Evolutionary conservation across 108 stramenopile genomes (phyloP).

Genomic region (Cyclotella sp.): DNA sequence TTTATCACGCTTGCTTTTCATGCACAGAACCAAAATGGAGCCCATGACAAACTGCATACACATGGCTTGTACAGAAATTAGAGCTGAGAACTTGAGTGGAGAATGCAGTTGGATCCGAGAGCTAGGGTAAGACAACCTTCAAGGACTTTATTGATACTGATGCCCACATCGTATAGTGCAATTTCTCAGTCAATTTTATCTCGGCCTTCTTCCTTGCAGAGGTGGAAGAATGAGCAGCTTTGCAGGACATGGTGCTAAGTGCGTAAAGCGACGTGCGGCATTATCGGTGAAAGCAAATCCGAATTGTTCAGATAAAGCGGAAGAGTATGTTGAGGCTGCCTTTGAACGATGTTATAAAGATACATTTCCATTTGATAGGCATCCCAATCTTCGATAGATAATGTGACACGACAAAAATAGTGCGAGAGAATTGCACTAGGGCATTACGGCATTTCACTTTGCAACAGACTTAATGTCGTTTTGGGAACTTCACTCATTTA

Average conservation of each 20-base stretch:
- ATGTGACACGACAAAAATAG: background rate
- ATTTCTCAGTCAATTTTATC: background rate
- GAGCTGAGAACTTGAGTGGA: constrained; percentile 90
- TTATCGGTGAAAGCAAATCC: constrained; percentile 86
- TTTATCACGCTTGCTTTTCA: background rate
- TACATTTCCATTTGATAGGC: constrained; percentile 88
- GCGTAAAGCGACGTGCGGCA: constrained; percentile 75
- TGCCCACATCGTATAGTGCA: background rate
- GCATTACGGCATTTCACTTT: too few relatives aligned
- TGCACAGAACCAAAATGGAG: constrained; percentile 64
- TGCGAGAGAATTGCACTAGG: too few relatives aligned
- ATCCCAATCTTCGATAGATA: constrained; percentile 74
- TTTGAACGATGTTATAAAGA: constrained; percentile 86
- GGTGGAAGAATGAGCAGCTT: constrained; percentile 44
- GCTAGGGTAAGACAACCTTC: constrained; percentile 43
- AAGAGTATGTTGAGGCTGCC: constrained; percentile 85
- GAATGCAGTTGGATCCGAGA: constrained; percentile 79
- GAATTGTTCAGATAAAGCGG: constrained; percentile 80
- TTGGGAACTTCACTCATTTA: too few relatives aligned
- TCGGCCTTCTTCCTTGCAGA: constrained; percentile 14
- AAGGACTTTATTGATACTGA: constrained; percentile 15
- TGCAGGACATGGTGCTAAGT: constrained; percentile 75
- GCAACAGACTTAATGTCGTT: too few relatives aligned
- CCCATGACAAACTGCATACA: constrained; percentile 80
- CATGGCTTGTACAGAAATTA: constrained; percentile 92